These are phyloP conservation scores for Fomitopsis betulina DNA, from an alignment of 1,284 basidiomycete genomes.

Conservation along the genomic window DNA sequence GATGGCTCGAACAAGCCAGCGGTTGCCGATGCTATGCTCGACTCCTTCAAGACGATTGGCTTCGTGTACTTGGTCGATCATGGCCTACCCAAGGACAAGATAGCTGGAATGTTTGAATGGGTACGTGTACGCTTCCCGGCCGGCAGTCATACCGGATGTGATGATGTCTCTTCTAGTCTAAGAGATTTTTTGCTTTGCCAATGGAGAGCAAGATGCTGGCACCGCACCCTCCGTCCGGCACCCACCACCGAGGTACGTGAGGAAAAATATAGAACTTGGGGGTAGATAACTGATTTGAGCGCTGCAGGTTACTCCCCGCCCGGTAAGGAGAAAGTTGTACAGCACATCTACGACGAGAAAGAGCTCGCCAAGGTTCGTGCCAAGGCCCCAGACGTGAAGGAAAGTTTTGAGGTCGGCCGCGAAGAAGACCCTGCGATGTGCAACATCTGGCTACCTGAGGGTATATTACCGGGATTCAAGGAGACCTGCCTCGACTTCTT, in stretches of 20 bases:
- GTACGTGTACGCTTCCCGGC: slow-evolving; percentile 22
- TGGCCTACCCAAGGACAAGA: slow-evolving; percentile 35
- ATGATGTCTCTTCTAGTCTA: slow-evolving; percentile 31
- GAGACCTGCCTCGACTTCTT: slow-evolving; percentile 49
- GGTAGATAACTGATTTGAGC: not conserved
- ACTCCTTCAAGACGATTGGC: slow-evolving; percentile 32
- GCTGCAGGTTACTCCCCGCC: slow-evolving; percentile 43
- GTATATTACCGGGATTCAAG: slow-evolving; percentile 49
- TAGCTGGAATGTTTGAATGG: slow-evolving; percentile 51
- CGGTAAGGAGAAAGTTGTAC: slow-evolving; percentile 41
- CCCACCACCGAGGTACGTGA: slow-evolving; percentile 45
- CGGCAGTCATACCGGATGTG: not conserved
- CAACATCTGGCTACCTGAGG: slow-evolving; percentile 58
- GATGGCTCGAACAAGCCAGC: slow-evolving; percentile 24
- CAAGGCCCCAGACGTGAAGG: slow-evolving; percentile 46
- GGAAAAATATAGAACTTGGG: not conserved
- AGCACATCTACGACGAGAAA: slow-evolving; percentile 37
- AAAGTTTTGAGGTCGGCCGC: slow-evolving; percentile 53
- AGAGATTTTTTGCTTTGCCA: slow-evolving; percentile 47
- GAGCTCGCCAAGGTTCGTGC: slow-evolving; percentile 32
- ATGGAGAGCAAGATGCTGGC: slow-evolving; percentile 49
- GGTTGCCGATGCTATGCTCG: slow-evolving; percentile 27
- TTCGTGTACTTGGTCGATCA: slow-evolving; percentile 41
- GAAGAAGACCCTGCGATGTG: slow-evolving; percentile 42
- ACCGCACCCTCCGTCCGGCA: slow-evolving; percentile 50